These are phyloP conservation scores for Aspergillus sclerotioniger DNA, from an alignment of 495 filamentous ascomycete species.

Conservation along the genomic window DNA sequence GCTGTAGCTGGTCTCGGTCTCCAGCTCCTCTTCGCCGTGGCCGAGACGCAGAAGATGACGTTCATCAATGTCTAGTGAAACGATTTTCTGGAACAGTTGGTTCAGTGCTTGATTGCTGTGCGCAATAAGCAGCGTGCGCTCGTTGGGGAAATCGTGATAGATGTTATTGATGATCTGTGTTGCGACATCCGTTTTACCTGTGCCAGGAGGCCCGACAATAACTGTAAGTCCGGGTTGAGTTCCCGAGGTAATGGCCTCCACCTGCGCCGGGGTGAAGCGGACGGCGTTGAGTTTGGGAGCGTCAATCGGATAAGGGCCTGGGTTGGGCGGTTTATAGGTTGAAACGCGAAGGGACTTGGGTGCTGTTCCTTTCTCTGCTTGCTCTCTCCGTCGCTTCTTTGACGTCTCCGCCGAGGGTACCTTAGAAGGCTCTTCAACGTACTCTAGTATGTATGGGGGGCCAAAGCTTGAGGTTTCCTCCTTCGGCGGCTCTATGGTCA, in stretches of 20 bases:
- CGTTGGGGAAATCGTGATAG: constrained; percentile 93
- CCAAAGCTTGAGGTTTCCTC: constrained; percentile 70
- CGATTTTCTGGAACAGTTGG: constrained; percentile 98
- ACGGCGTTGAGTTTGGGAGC: constrained; percentile 78
- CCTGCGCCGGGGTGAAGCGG: constrained; percentile 86
- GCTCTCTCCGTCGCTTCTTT: constrained; percentile 79
- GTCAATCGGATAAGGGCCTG: constrained; percentile 88
- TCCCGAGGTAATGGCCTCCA: constrained; percentile 90
- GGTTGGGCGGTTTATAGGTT: constrained; percentile 88
- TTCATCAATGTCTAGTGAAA: constrained; percentile 90
- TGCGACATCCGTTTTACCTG: constrained; percentile 96
- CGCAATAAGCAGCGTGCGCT: constrained; percentile 89
- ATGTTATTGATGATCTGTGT: constrained; percentile 99
- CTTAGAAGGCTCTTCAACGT: constrained; percentile 45
- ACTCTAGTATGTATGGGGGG: constrained; percentile 82
- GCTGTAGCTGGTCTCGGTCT: constrained; percentile 83
- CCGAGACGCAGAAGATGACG: constrained; percentile 90
- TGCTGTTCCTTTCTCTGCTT: constrained; percentile 59
- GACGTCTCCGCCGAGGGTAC: constrained; percentile 53
- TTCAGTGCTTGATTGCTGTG: constrained; percentile 98
- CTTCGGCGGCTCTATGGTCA: constrained; percentile 73
- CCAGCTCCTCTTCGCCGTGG: constrained; percentile 91
- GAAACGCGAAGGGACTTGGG: constrained; percentile 74
- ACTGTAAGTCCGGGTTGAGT: constrained; percentile 93
- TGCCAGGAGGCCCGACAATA: constrained; percentile 93